Conservation (phyloP, 192 early-diverging fungal genomes). For the Linnemannia schmuckeri region DNA sequence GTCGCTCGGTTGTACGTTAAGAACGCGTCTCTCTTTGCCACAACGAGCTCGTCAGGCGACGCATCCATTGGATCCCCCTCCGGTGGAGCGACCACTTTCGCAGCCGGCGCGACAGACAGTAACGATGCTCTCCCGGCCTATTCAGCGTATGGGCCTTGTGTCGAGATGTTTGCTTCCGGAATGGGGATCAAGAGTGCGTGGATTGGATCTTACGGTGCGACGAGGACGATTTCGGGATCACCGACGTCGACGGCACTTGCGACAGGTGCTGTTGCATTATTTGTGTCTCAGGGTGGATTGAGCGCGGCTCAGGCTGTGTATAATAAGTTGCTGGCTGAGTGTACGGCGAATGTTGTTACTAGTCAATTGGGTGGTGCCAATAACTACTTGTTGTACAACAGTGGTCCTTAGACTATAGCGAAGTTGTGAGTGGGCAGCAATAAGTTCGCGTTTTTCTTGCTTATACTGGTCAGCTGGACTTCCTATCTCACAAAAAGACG, state of each 20-base stretch:
- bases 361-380: conserved; percentile 25
- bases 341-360: conserved; percentile 2
- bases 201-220: conserved; percentile 31
- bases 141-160: conserved; percentile 64
- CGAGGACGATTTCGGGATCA: conserved; percentile 65
- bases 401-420: conserved; percentile 3
- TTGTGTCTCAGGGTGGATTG: conserved; percentile 46
- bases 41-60: conserved; percentile 68
- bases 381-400: conserved; percentile 30
- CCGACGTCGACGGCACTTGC: conserved; percentile 69
- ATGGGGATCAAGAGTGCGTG: conserved; percentile 60
- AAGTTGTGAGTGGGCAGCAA: background rate
- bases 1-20: conserved; percentile 58
- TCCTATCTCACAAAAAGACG: no score
- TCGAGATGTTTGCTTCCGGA: conserved; percentile 72
- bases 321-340: conserved; percentile 11
- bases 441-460: background rate
- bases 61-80: conserved; percentile 70
- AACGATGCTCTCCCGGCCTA: conserved; percentile 61
- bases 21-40: conserved; percentile 67
- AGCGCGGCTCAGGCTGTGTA: conserved; percentile 24
- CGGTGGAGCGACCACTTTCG: conserved; percentile 46
- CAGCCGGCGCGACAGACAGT: conserved; percentile 57
- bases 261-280: conserved; percentile 63
- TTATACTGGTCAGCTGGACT: background rate